Evolutionary conservation across 257 asterid genomes (phyloP).

Genomic region (Phtheirospermum japonicum): DNA sequence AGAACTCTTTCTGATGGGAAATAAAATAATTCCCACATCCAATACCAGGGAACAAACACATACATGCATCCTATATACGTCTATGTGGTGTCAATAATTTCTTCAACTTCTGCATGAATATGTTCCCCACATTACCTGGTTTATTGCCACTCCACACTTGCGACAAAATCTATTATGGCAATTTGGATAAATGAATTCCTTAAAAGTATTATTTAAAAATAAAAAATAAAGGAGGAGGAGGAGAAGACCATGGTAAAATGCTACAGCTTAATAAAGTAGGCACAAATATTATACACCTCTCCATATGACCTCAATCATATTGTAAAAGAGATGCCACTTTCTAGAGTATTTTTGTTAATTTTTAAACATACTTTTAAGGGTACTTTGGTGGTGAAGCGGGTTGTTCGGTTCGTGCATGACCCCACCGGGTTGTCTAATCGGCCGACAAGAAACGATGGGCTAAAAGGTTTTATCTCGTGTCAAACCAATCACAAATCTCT

Average conservation of each 20-base stretch:
- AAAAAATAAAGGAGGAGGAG: conserved; percentile 7
- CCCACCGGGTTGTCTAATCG: conserved; percentile 38
- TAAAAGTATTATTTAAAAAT: neutral
- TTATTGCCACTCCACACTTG: conserved; percentile 28
- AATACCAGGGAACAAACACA: neutral
- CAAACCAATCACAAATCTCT: conserved; percentile 44
- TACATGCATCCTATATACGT: neutral
- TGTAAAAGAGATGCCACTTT: conserved; percentile 30
- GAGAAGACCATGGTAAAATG: neutral
- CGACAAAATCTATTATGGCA: conserved; percentile 23
- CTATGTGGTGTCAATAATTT: conserved; percentile 8
- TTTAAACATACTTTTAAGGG: conserved; percentile 24
- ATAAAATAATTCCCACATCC: too few relatives aligned
- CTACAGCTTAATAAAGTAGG: conserved; percentile 27
- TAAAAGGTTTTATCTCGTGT: conserved; percentile 49
- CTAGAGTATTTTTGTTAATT: neutral
- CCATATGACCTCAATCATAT: conserved; percentile 42
- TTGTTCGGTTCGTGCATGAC: conserved; percentile 24
- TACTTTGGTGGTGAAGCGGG: conserved; percentile 39
- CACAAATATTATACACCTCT: conserved; percentile 26
- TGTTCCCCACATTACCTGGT: conserved; percentile 65
- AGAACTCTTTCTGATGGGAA: too few relatives aligned
- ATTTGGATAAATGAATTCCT: conserved; percentile 18
- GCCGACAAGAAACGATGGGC: conserved; percentile 72
- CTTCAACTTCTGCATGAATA: conserved; percentile 60